These are phyloP conservation scores for Diaporthe citri DNA, from an alignment of 2,329 filamentous ascomycete genomes.

Conservation along the genomic window DNA sequence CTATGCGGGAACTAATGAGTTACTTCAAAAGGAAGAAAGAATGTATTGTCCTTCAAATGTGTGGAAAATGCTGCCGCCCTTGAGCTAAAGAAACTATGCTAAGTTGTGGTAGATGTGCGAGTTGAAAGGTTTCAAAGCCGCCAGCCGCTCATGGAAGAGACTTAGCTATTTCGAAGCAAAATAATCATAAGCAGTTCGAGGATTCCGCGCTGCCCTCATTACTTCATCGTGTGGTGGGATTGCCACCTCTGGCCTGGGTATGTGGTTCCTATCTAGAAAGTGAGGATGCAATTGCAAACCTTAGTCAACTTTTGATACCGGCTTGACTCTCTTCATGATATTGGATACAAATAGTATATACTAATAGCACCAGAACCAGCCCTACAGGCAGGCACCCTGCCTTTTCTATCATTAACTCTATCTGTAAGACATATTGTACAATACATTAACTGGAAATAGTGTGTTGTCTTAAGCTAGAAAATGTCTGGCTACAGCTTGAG, in stretches of 20 bases:
- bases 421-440: too few relatives aligned
- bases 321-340: background rate
- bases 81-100: background rate
- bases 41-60: too few relatives aligned
- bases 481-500: too few relatives aligned
- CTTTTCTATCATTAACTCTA: too few relatives aligned
- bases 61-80: background rate
- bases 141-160: background rate
- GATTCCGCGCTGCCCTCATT: background rate
- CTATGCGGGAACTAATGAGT: background rate
- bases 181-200: background rate
- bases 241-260: background rate
- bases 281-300: background rate
- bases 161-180: background rate
- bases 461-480: too few relatives aligned
- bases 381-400: too few relatives aligned
- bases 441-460: too few relatives aligned
- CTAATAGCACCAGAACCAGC: background rate
- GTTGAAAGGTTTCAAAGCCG: background rate
- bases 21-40: background rate
- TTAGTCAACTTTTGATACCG: background rate
- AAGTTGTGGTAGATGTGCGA: background rate
- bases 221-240: background rate
- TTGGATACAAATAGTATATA: background rate
- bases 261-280: background rate